These are phyloP conservation scores for Sphaerobolus stellatus DNA, from an alignment of 1,284 basidiomycete genomes.

Conservation along the genomic window DNA sequence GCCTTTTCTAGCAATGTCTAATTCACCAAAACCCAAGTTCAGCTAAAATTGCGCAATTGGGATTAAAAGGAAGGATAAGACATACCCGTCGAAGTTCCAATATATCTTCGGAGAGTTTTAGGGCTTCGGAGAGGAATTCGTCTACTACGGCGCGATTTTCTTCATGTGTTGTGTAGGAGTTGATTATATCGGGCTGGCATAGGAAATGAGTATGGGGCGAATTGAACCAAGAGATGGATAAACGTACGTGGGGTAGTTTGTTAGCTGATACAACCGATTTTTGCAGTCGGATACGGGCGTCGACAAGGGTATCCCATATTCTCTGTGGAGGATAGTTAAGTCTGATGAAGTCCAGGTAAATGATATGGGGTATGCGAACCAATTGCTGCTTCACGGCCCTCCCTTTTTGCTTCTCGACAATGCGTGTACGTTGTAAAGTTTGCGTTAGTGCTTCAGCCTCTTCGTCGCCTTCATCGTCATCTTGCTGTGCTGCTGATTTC, in stretches of 20 bases:
- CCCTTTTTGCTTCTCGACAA: slow-evolving; percentile 63
- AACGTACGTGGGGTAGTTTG: slow-evolving; percentile 44
- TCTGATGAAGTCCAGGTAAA: background rate
- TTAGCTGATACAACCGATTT: slow-evolving; percentile 71
- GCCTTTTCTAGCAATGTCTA: slow-evolving; percentile 49
- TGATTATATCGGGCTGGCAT: slow-evolving; percentile 34
- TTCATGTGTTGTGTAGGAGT: slow-evolving; percentile 19
- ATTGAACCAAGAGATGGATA: slow-evolving; percentile 35
- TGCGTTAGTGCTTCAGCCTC: slow-evolving; percentile 36
- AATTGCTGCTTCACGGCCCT: slow-evolving; percentile 80
- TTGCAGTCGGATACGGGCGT: slow-evolving; percentile 86
- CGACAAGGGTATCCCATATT: slow-evolving; percentile 82
- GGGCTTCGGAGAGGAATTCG: slow-evolving; percentile 58
- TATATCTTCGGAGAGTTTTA: slow-evolving; percentile 62
- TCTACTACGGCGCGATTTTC: slow-evolving; percentile 30
- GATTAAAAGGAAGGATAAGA: background rate
- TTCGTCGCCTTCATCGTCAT: slow-evolving; percentile 14
- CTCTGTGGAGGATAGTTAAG: slow-evolving; percentile 44
- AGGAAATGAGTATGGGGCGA: slow-evolving; percentile 12
- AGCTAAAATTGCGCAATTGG: slow-evolving; percentile 15
- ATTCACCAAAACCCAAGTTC: no score
- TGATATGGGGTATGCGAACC: slow-evolving; percentile 44
- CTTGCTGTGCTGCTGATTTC: slow-evolving; percentile 25
- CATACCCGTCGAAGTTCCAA: slow-evolving; percentile 65
- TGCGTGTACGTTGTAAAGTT: slow-evolving; percentile 59